Percentiles rank a stretch among this genome's conserved stretches.
phyloP scores from a whole-genome alignment of 306 rosid species.

The Cyclanthera cordifolia region DNA sequence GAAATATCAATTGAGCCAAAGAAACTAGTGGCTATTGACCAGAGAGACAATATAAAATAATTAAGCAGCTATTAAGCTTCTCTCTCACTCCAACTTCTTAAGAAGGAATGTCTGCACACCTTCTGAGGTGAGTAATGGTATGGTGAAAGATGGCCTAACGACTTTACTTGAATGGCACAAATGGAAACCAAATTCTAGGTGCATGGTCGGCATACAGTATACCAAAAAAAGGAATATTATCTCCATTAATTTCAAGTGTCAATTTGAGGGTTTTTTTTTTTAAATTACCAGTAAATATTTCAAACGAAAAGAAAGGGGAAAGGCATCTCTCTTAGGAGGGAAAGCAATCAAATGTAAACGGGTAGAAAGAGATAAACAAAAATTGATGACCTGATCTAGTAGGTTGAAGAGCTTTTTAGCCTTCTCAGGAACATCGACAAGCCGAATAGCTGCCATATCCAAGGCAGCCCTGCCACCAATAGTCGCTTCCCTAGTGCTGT shows the following conservation, averaged over 20 bases:
- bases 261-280: no score
- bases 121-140: background rate
- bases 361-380: background rate
- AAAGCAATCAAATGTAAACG: no score
- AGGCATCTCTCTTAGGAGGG: no score
- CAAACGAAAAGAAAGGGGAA: no score
- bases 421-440: conserved; percentile 78
- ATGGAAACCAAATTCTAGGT: background rate
- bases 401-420: conserved; percentile 87
- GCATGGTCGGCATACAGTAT: background rate
- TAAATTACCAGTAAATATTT: no score
- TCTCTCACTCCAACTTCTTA: background rate
- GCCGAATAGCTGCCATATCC: conserved; percentile 80
- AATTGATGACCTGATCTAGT: conserved; percentile 57
- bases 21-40: background rate
- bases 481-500: conserved; percentile 37
- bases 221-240: background rate
- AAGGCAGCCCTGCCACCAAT: conserved; percentile 88
- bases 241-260: background rate
- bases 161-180: background rate
- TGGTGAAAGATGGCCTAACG: background rate
- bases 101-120: background rate
- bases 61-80: background rate
- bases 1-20: conserved; percentile 7
- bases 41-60: background rate